Evolutionary conservation across 2,329 filamentous ascomycete genomes (phyloP).

Genomic region (Fusarium setosum): DNA sequence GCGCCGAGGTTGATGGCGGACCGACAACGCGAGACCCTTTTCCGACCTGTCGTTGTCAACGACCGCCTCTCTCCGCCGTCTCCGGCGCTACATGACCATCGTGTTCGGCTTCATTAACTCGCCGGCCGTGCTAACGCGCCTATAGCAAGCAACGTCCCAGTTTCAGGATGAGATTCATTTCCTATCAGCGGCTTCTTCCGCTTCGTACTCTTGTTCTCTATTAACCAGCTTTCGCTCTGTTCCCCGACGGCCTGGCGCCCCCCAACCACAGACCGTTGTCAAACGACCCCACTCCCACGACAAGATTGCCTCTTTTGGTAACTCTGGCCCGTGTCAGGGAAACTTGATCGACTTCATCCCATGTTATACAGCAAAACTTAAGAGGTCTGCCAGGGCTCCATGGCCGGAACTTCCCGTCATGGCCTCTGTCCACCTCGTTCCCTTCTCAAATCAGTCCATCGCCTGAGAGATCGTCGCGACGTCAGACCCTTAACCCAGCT

Average conservation of each 20-base stretch:
- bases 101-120: constrained; percentile 28
- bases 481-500: constrained; percentile 38
- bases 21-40: constrained; percentile 24
- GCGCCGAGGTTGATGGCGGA: constrained; percentile 25
- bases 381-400: constrained; percentile 25
- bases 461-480: constrained; percentile 36
- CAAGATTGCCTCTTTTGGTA: constrained; percentile 42
- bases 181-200: constrained; percentile 26
- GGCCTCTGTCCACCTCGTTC: constrained; percentile 10
- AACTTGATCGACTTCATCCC: constrained; percentile 41
- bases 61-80: constrained; percentile 24
- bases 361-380: constrained; percentile 34
- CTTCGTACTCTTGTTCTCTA: constrained; percentile 25
- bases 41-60: constrained; percentile 2
- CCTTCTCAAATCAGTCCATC: constrained; percentile 36
- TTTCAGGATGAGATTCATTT: constrained; percentile 30
- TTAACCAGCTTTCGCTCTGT: constrained; percentile 26
- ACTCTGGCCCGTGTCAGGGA: constrained; percentile 38
- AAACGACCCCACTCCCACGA: constrained; percentile 39
- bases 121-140: constrained; percentile 11
- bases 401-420: constrained; percentile 36
- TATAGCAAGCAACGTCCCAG: constrained; percentile 23
- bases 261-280: constrained; percentile 32
- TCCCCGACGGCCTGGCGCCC: constrained; percentile 34
- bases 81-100: constrained; percentile 14